Percentiles rank a stretch among this genome's conserved stretches.
These are phyloP conservation scores for Suhomyces wounanorum DNA, from an alignment of 1,139 yeast genomes.

Conservation along the genomic window DNA sequence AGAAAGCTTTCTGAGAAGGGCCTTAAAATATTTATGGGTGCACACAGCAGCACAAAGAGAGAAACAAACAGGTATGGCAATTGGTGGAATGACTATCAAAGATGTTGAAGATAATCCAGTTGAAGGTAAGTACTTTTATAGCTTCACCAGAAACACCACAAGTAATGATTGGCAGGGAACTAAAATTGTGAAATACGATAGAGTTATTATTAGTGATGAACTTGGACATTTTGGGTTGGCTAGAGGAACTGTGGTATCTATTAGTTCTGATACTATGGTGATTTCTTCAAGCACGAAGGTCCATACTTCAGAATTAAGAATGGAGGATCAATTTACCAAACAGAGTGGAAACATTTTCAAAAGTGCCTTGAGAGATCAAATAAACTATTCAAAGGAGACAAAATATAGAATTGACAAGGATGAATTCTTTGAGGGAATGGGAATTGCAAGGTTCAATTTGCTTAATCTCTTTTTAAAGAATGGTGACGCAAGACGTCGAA, in stretches of 20 bases:
- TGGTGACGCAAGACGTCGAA: constrained; percentile 57
- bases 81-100: constrained; percentile 48
- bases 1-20: constrained; percentile 57
- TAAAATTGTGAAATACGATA: constrained; percentile 54
- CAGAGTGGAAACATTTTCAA: constrained; percentile 46
- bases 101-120: constrained; percentile 27
- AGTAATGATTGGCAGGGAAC: constrained; percentile 21
- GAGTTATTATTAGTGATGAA: constrained; percentile 77
- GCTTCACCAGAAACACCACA: constrained; percentile 39
- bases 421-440: constrained; percentile 73
- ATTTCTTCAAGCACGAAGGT: constrained; percentile 56
- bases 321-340: constrained; percentile 9
- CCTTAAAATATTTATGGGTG: constrained; percentile 70
- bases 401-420: constrained; percentile 78
- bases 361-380: constrained; percentile 24
- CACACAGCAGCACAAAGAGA: constrained; percentile 64
- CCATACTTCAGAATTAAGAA: constrained; percentile 43
- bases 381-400: constrained; percentile 14
- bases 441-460: constrained; percentile 74
- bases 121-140: constrained; percentile 42
- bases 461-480: constrained; percentile 61
- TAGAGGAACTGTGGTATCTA: constrained; percentile 54
- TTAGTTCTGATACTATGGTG: constrained; percentile 39
- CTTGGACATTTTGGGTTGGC: constrained; percentile 75
- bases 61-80: constrained; percentile 55